Percentiles rank a stretch among this genome's conserved stretches.
phyloP scores from a whole-genome alignment of 2,329 filamentous ascomycete species.

The Stemphylium lycopersici region DNA sequence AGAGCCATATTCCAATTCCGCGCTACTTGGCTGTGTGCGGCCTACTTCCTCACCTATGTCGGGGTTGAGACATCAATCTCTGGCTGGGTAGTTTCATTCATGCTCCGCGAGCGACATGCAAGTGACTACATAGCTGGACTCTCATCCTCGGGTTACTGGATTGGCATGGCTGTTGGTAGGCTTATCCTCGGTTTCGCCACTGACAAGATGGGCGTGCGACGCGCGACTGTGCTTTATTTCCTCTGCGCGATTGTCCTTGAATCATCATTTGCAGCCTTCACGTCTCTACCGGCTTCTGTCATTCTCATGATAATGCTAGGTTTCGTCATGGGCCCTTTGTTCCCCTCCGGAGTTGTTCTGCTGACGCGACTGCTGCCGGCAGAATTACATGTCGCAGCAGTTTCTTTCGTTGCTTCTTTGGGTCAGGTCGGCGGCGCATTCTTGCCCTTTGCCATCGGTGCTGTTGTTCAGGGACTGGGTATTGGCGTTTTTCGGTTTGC shows the following conservation, averaged over 20 bases:
- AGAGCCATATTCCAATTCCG: conserved; percentile 40
- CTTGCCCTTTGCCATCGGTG: conserved; percentile 54
- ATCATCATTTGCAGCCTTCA: conserved; percentile 26
- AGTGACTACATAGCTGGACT: conserved; percentile 48
- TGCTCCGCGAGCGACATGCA: conserved; percentile 50
- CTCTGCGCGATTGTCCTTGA: conserved; percentile 25
- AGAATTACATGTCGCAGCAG: conserved; percentile 52
- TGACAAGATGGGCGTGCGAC: conserved; percentile 35
- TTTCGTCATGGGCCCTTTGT: conserved; percentile 52
- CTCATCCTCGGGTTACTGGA: conserved; percentile 54
- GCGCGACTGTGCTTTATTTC: conserved; percentile 36
- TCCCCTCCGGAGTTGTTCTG: conserved; percentile 51
- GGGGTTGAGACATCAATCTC: conserved; percentile 55
- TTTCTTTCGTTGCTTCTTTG: conserved; percentile 53
- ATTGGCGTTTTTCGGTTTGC: conserved; percentile 49
- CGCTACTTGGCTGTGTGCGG: conserved; percentile 52
- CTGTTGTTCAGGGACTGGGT: conserved; percentile 47
- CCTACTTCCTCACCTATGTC: conserved; percentile 54
- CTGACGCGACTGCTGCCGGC: conserved; percentile 47
- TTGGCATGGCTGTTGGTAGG: conserved; percentile 53
- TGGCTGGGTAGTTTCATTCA: conserved; percentile 57
- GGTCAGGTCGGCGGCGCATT: conserved; percentile 55
- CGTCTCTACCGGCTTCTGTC: conserved; percentile 32
- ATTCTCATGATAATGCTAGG: conserved; percentile 45
- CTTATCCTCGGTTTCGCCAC: conserved; percentile 35